Evolutionary conservation across 805 yeast genomes (phyloP), one percentile per base, ranked within the genome.

Genomic region (Yarrowia yakushimensis): DNA sequence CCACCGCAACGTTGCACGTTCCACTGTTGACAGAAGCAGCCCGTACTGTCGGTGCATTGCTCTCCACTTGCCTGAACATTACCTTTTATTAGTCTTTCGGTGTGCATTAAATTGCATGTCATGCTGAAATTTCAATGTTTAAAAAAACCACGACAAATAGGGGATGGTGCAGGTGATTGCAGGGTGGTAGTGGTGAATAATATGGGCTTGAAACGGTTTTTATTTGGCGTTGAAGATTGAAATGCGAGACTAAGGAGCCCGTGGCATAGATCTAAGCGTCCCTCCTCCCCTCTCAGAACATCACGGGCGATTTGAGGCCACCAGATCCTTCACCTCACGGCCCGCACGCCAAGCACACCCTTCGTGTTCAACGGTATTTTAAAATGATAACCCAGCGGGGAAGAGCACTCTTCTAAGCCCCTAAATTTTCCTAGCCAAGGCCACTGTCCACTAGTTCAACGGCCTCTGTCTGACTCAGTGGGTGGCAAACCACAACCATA

Each of bases 41-140:
- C n/a, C n/a, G n/a, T n/a, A n/a, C n/a, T n/a, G n/a, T n/a, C n/a
- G n/a, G n/a, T n/a, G n/a, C n/a, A n/a, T n/a, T n/a, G n/a, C 17
- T n/a, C 39, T 28, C 55, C 39, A 22, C 39, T 48, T 39, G 39
- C 55, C 55, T 48, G 55, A 48, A 48, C 55, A 48, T 48, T 18
- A 48, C 30, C 39, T 48, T 48, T 48, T 31, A 48, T 23, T 46
- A 46, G 37, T 30, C 36, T 30, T 30, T 45, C 22, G 33, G 34
- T 13, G 31, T 22, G 55, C 55, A 48, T 48, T 12, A 43, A 43
- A 48, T 48, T 48, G 36, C 39, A 48, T 48, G 23, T 18, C 20
- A 23, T 28, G 25, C n/a, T 46, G 54, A 20, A 45, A 46, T 46
- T 43, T 30, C 48, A 42, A 25, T 42, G 46, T n/a, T 15, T 25